Evolutionary conservation across 2,329 filamentous ascomycete genomes (phyloP).

Genomic region (Claviceps africana): DNA sequence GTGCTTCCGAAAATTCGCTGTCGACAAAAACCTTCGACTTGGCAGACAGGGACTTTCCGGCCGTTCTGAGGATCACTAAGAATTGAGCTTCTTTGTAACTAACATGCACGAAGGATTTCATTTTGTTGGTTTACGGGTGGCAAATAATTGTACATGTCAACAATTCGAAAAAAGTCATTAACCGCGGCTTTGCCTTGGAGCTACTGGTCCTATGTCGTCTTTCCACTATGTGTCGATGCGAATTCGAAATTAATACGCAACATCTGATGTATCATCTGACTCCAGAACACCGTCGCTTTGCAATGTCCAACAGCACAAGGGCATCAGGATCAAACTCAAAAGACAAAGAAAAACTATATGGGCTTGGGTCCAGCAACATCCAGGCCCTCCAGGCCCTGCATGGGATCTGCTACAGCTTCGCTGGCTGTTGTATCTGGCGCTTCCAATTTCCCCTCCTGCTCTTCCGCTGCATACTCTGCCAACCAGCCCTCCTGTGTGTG

Average conservation of each 20-base stretch:
- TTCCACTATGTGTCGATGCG: conserved; percentile 12
- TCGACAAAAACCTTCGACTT: conserved; percentile 88
- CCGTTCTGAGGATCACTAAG: conserved; percentile 18
- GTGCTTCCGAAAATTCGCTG: conserved; percentile 62
- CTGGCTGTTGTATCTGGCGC: conserved; percentile 19
- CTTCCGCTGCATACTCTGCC: conserved; percentile 73
- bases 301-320: conserved; percentile 11
- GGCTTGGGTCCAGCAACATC: conserved; percentile 88
- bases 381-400: conserved; percentile 87
- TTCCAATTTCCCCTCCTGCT: conserved; percentile 39
- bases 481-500: conserved; percentile 75
- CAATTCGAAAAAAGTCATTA: conserved; percentile 1
- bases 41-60: conserved; percentile 47
- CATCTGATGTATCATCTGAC: conserved; percentile 10
- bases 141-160: conserved; percentile 10
- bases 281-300: conserved; percentile 34
- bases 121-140: conserved; percentile 2
- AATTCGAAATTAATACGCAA: conserved; percentile 4
- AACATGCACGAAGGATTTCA: conserved; percentile 2
- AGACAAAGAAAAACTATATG: conserved; percentile 35
- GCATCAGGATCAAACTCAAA: conserved; percentile 3
- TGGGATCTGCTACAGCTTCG: conserved; percentile 59
- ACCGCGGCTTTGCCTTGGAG: conserved; percentile 7
- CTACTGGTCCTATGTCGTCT: conserved; percentile 1
- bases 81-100: background rate